Conservation (phyloP, 106 monocot species). For the Amphibolis antarctica region DNA sequence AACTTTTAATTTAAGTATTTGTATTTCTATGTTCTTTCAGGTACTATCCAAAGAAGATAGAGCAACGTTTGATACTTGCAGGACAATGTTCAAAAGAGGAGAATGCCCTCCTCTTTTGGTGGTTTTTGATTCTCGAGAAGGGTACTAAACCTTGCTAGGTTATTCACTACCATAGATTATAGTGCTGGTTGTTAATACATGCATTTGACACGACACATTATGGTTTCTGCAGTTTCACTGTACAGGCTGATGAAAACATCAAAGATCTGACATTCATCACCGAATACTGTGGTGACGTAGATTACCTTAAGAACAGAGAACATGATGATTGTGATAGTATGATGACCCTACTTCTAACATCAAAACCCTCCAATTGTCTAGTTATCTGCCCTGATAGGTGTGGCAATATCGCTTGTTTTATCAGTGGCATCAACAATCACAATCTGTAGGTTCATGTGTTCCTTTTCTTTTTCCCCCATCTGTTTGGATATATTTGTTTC, state of each 20-base stretch:
- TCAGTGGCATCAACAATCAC: conserved; percentile 34
- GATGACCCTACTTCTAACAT: conserved; percentile 75
- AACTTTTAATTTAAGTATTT: neutral
- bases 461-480: conserved; percentile 1
- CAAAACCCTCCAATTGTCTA: conserved; percentile 38
- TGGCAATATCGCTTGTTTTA: conserved; percentile 81
- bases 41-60: conserved; percentile 69
- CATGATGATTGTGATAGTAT: conserved; percentile 87
- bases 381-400: conserved; percentile 81
- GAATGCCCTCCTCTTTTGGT: conserved; percentile 81
- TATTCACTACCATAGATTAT: too few species aligned
- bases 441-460: neutral
- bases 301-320: conserved; percentile 62
- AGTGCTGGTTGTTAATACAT: neutral
- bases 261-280: conserved; percentile 77
- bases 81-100: conserved; percentile 66
- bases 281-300: conserved; percentile 83
- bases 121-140: conserved; percentile 71
- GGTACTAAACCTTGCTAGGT: conserved; percentile 24
- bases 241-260: conserved; percentile 68
- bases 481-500: too few species aligned
- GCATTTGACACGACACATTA: neutral
- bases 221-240: conserved; percentile 59
- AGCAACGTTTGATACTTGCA: conserved; percentile 64
- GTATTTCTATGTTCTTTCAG: conserved; percentile 18